A percentile compares a stretch with the other conserved stretches of the same genome.
phyloP scores from a whole-genome alignment of 2,329 filamentous ascomycete species.

The Fonsecaea nubica region DNA sequence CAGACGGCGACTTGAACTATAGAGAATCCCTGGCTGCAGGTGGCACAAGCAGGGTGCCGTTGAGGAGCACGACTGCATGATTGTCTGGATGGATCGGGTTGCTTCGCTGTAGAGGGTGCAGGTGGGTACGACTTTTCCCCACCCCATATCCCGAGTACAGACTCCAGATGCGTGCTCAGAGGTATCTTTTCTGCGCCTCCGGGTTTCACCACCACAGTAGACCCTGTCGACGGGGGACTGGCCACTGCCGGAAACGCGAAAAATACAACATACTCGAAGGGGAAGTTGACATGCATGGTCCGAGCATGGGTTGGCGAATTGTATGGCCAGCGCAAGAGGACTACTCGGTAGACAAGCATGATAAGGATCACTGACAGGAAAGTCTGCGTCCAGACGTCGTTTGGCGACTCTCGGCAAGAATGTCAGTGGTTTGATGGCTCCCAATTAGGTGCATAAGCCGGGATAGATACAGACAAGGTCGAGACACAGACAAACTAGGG shows the following conservation, averaged over 20 bases:
- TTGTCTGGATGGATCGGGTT: background rate
- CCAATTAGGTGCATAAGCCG: background rate
- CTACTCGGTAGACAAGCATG: background rate
- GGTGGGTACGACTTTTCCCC: background rate
- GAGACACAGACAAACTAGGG: background rate
- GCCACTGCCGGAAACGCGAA: background rate
- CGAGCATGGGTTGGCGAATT: background rate
- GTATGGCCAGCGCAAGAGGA: background rate
- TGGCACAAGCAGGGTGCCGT: background rate
- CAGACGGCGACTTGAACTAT: conserved; percentile 5
- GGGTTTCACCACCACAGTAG: background rate
- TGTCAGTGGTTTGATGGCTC: background rate
- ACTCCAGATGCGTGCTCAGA: background rate
- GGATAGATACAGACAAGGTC: background rate
- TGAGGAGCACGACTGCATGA: background rate
- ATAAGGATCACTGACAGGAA: background rate
- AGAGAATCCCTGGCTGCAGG: background rate
- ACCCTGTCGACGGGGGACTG: background rate
- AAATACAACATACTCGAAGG: background rate
- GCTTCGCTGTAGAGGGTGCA: background rate
- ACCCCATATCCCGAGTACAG: background rate
- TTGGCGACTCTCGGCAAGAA: background rate
- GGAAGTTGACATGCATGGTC: background rate
- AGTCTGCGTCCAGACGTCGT: background rate
- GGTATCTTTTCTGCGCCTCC: background rate